Base-by-base conservation (phyloP, 1,284 basidiomycete genomes). In the Moniliophthora roreri region DNA sequence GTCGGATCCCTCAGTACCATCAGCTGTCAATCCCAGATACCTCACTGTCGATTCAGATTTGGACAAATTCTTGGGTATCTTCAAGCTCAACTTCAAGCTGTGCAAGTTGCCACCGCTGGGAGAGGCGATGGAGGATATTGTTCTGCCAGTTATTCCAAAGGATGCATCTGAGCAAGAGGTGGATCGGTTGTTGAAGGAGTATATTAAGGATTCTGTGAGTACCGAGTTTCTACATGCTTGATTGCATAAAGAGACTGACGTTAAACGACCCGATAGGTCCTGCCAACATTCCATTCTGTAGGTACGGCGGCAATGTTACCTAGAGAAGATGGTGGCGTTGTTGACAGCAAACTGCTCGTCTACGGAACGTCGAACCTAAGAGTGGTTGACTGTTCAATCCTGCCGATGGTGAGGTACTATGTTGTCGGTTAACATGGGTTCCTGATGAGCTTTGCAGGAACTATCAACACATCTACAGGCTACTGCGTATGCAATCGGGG, bases 331-430 rank as follows among this genome's bases (percentile, higher is more conserved):
- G 44, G 44, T 16, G 44, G 44, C n/a, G 44, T 46, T 9, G 44
- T 46, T 16, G 44, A 46, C 28, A 28, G 28, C 13, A 46, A 32
- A n/a, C 28, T 46, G 44, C 13, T 28, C 7, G 44, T 46, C n/a
- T 46, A 46, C 28, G 44, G 44, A 32, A 46, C 44, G 7, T 46
- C 44, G 9, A 46, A 46, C 28, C 13, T 46, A 11, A 28, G 44
- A n/a, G 44, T 46, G 6, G 44, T 28, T 15, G 44, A 46, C 18
- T 46, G 24, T 23, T 46, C 44, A 11, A 46, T 46, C 18, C 26
- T 46, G 24, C 44, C 44, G 44, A 46, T 46, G 24, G 44, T 46
- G 44, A 46, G 44, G 10, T 46, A 15, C n/a, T n/a, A n/a, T n/a
- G n/a, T n/a, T n/a, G n/a, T n/a, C n/a, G n/a, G n/a, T n/a, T n/a